These are phyloP conservation scores for Lotus japonicus DNA, from an alignment of 306 rosid species.

Conservation along the genomic window DNA sequence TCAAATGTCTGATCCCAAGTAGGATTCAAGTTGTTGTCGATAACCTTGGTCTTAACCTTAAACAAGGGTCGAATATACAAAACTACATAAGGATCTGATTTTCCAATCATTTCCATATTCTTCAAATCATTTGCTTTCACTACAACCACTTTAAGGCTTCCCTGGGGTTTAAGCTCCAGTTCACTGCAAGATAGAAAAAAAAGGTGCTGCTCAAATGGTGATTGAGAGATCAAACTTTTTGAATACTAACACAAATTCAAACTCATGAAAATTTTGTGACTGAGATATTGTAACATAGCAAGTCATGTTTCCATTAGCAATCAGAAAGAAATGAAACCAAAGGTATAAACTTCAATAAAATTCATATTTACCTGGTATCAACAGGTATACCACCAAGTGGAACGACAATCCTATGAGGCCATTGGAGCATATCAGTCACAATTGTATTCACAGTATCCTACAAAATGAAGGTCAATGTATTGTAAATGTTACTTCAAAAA, in stretches of 20 bases:
- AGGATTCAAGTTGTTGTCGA: slow-evolving; percentile 91
- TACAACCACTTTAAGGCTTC: slow-evolving; percentile 55
- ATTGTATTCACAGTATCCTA: slow-evolving; percentile 83
- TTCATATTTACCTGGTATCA: slow-evolving; percentile 62
- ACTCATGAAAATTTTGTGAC: background rate
- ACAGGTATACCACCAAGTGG: slow-evolving; percentile 76
- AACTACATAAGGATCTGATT: slow-evolving; percentile 89
- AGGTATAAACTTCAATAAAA: background rate
- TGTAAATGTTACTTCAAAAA: slow-evolving; percentile 5
- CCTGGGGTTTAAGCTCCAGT: slow-evolving; percentile 97
- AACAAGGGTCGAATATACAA: slow-evolving; percentile 64
- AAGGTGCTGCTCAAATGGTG: background rate
- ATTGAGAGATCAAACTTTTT: background rate
- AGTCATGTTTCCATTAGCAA: background rate
- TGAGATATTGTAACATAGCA: background rate
- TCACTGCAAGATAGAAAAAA: slow-evolving; percentile 53
- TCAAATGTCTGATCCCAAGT: slow-evolving; percentile 72
- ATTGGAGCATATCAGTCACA: slow-evolving; percentile 87
- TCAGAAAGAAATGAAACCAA: background rate
- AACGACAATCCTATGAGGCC: slow-evolving; percentile 95
- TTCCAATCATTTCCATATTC: slow-evolving; percentile 97
- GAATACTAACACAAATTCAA: background rate
- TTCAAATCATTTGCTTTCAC: slow-evolving; percentile 70
- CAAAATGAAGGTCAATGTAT: slow-evolving; percentile 15
- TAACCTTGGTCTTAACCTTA: slow-evolving; percentile 82